Evolutionary conservation across 2,329 filamentous ascomycete genomes (phyloP), one percentile per base, ranked within the genome.

Genomic region (Botrytis medusae): DNA sequence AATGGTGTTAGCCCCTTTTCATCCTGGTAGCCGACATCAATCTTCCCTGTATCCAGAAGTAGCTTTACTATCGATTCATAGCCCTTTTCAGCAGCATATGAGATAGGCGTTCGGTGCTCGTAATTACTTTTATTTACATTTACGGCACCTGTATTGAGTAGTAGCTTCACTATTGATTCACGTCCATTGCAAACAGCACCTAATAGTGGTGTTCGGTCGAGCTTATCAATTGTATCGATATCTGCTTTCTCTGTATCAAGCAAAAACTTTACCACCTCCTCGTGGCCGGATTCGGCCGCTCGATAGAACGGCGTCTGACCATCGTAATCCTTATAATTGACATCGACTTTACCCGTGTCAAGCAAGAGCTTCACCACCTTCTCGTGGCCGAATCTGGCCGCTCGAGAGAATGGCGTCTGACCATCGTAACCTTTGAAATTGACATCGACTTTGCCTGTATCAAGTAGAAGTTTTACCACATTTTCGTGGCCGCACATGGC

Each of bases 201-300:
- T 7, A 22, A 51, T 12, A 71, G 14, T 20, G 57, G 69, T 6
- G 69, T 63, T 16, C 0, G 5, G 1, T 2, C n/a, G 40, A 16
- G 0, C 9, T 1, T 5, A 71, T 29, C 16, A 9, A 4, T 2
- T 9, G 7, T 6, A 37, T 63, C 22, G 5, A 22, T 6, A 0
- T 29, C 9, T 6, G 57, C 4, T 42, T 69, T 40, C 4, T 7
- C 6, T n/a, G 4, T 57, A 0, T 25, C 59, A 37, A 61, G 18
- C 10, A 48, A 25, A 9, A 46, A 18, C 4, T 34, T 34, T 6
- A 64, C 25, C 18, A 64, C 6, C 1, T 29, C 4, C n/a, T 48
- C 25, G 20, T 67, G 0, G 0, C 40, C n/a, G 1, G 0, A 7
- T 5, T 0, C 1, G 0, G 25, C 63, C 22, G 63, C 42, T 10